Base-by-base conservation (phyloP, 352 stramenopile genomes). In the Globisporangium okanoganense region DNA sequence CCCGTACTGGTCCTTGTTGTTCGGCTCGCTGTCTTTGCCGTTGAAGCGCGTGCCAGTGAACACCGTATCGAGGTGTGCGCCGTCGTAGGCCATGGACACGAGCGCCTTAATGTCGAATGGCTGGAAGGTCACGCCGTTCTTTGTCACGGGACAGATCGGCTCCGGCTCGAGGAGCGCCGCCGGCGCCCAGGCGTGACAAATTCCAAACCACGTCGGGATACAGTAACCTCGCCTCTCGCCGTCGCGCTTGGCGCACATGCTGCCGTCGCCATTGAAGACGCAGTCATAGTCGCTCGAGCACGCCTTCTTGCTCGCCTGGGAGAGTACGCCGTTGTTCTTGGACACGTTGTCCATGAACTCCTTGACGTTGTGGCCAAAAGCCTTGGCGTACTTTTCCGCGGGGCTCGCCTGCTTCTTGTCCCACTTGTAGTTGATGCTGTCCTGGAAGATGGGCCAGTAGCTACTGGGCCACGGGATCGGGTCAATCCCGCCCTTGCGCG, bases 371-470 rank as follows among this genome's bases (percentile, higher is more conserved):
- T 78, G 64, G 5, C 66, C 63, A 47, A 83, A 86, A 12, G 72
- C 65, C 5, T 45, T 65, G 16, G 74, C 76, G 63, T 86, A 86
- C 65, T 82, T 82, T 50, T 84, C 76, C 0, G 76, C 63, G 6
- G 76, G 65, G 52, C 76, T 84, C 18, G 64, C 61, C 49, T 73
- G 72, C 27, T 61, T 33, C 5, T 49, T 41, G 40, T 60, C 43
- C 78, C 78, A 90, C 31, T 58, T 53, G 59, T 77, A 76, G 59
- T 88, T 88, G 61, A 90, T 85, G 47, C 80, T 79, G 66, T 87
- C 77, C 9, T 66, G 62, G 61, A 72, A 89, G 51, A 71, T 54
- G 3, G 79, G 76, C 79, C 79, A 88, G 66, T 87, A 88, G 64
- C 79, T 87, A 51, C 73, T 76, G 13, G 79, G 77, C 79, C 79